Evolutionary conservation across 2,329 filamentous ascomycete genomes (phyloP), one percentile per base, ranked within the genome.

Genomic region (Arthrobotrys megalospora): DNA sequence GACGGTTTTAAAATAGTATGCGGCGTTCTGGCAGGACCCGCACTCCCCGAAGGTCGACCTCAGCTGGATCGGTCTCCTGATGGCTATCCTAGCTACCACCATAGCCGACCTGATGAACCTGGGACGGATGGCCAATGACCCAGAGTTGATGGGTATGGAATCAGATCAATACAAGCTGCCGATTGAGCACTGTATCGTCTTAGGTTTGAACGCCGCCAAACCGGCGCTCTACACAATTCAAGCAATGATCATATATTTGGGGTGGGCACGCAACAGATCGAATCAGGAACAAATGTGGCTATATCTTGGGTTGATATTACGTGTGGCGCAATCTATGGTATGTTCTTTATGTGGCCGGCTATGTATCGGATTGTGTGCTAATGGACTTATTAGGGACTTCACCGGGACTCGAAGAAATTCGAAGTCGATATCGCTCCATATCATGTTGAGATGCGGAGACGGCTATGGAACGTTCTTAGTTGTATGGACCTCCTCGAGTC

Each of bases 1-100:
- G 32, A 60, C 4, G 43, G 60, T 41, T 55, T 66, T 41, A 32
- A 66, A 62, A 19, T 85, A 88, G 80, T 88, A 88, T 81, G 87
- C 88, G 76, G 83, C 84, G 67, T 87, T 88, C 82, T 95, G 92
- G 92, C 86, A 90, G 81, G 90, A 91, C 81, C 92, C 93, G 0
- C 88, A 47, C 1, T 71, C 66, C 6, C 64, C 88, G 12, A 91
- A 92, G 80, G 91, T 92, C 3, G 88, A 90, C 0, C 86, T 93
- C 73, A 91, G 93, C 85, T 96, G 93, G 92, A 85, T 96, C 12
- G 93, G 91, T 0, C 84, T 94, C 78, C 87, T 94, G 11, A 95
- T 93, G 83, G 89, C 92, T 0, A 90, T 95, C 84, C 88, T 95
- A 84, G 92, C 90, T 80, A 79, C 69, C 1, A 73, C 76, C 4